Evolutionary conservation across 1,139 yeast species (phyloP), one percentile per base, ranked within the genome.

Genomic region (Pichia kudriavzevii): DNA sequence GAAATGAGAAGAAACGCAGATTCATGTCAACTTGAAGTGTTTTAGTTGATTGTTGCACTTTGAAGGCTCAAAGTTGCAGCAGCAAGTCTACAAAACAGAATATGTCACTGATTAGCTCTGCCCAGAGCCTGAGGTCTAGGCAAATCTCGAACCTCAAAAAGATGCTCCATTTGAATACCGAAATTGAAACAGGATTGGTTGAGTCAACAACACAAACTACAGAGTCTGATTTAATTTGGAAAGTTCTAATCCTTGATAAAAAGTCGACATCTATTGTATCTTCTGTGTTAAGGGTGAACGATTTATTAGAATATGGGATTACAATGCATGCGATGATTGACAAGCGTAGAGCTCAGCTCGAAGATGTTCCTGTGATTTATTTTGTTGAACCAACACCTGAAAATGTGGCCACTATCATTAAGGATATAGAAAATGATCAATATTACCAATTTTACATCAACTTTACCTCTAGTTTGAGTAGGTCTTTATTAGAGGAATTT

Each of bases 291-390:
- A 67, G 97, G 42, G 95, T 91, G 41, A 87, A 85, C 52, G 98
- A 93, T 55, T 66, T 91, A 48, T 67, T 88, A 50, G 75, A 80
- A 42, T 82, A 85, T 51, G 97, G 97, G 5, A 77, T 91, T 38
- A 91, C 98, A 0, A 81, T 87, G 47, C 97, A 91, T 56, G 69
- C 91, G 43, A 61, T 81, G 39, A 74, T 88, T 37, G 67, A 68
- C 39, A 66, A 83, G 32, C 73, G 72, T 39, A 66, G 98, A 44
- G 73, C 88, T 17, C 72, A 91, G 2, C 67, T 91, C 36, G 85
- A 94, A 2, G 98, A 91, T 50, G 97, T 88, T 7, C 95, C 97
- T 1, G 98, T 78, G 4, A 75, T 93, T 31, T 91, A 93, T 60
- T 88, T 93, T 50, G 78, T 91, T 30, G 82, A 83, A 41, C 98